Evolutionary conservation across 495 filamentous ascomycete genomes (phyloP), one percentile per base, ranked within the genome.

Genomic region (Lepidopterella palustris): DNA sequence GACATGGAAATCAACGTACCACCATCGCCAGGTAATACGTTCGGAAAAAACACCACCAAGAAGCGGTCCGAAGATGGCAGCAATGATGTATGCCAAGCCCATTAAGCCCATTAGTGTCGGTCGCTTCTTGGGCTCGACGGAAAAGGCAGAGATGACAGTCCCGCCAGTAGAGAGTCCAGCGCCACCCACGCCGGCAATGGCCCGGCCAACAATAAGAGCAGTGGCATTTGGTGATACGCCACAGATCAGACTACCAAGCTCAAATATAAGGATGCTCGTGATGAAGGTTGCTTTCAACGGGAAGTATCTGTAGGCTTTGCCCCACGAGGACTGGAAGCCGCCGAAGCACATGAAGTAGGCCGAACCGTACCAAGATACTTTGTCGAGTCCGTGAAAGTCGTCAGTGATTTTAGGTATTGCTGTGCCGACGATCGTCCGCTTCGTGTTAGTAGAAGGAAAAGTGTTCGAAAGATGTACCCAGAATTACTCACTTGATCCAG

Each of bases 351-450:
- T 63, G 45, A 84, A 78, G 68, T 78, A 83, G 10, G 80, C 76
- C 3, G 75, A 70, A n/a, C 79, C 80, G 61, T 85, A 82, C 79
- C 79, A 82, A 1, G 72, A 72, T 0, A 79, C 72, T 25, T 81
- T 63, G 11, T 68, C 62, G 5, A 79, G 65, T 10, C 66, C 65
- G 59, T 78, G 64, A 60, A 82, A 81, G n/a, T 76, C 67, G 57
- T 72, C 71, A 0, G 79, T 82, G 57, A 82, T 80, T 23, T 64
- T 60, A 2, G 79, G 79, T 18, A 81, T 77, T 0, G 79, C 79
- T 5, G 75, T 77, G 28, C 65, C 71, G 26, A 76, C 58, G 50
- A 76, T 73, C 2, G 39, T 42, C 32, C n/a, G n/a, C n/a, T n/a
- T n/a, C n/a, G n/a, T n/a, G n/a, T n/a, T n/a, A n/a, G n/a, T n/a